Base-by-base conservation (phyloP, 768 basidiomycete genomes). In the Amanita muscaria region DNA sequence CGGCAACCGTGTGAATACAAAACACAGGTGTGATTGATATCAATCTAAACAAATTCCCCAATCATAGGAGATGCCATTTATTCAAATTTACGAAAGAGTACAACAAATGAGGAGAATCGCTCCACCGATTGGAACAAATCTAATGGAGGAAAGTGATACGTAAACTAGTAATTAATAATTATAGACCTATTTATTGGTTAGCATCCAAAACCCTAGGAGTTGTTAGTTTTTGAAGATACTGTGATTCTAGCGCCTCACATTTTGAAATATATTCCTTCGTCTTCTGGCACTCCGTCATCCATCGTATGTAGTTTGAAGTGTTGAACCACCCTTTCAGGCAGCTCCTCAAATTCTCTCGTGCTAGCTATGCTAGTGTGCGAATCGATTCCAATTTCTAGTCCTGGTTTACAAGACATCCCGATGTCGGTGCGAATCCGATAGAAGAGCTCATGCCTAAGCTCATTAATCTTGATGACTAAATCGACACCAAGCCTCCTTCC, bases 381-480 rank as follows among this genome's bases (percentile, higher is more conserved):
- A 12, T 29, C 27, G 12, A 12, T 6, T 23, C 22, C 37, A 19
- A 39, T n/a, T n/a, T n/a, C n/a, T n/a, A n/a, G n/a, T 21, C 41
- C 21, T 12, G 31, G 14, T 43, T n/a, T 21, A 33, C 5, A 14
- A 5, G 2, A 22, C 15, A 19, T 34, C 42, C 32, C 19, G 31
- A 25, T 12, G 22, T 3, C 4, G 14, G 14, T 18, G 24, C 25
- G 11, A 44, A 22, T 16, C 18, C 12, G 16, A 19, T 14, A 45
- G 24, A 37, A 44, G 21, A 62, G 39, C 38, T 59, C 59, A 37
- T 64, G 56, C 50, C 61, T 56, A 16, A 64, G 55, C 37, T 63
- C 57, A 50, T 56, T 60, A 21, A 67, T 49, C 33, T 55, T 56
- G 10, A 65, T 48, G 10, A 64, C 59, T 14, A 55, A 58, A n/a